Percentiles rank a stretch among this genome's conserved stretches.
phyloP scores from a whole-genome alignment of 2,329 filamentous ascomycete species.

The Trichoderma endophyticum region DNA sequence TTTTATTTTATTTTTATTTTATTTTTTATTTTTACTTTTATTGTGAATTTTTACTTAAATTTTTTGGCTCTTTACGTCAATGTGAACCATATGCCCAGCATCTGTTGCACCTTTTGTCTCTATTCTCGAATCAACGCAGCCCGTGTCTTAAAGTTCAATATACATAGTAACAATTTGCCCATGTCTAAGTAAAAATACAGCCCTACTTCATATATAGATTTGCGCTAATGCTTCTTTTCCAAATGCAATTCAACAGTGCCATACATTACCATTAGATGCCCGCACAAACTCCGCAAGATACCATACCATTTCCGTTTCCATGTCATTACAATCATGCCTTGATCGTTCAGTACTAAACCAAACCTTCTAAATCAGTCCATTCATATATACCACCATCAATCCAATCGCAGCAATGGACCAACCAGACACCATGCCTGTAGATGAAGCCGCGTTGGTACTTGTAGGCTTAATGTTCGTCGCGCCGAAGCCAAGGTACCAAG shows the following conservation, averaged over 20 bases:
- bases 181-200: not conserved
- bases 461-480: conserved; percentile 45
- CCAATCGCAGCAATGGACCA: not conserved
- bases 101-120: too few species aligned
- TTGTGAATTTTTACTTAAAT: too few species aligned
- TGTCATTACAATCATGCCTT: not conserved
- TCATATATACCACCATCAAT: not conserved
- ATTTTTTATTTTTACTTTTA: too few species aligned
- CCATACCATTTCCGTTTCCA: not conserved
- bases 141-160: not conserved
- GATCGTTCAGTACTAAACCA: not conserved
- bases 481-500: conserved; percentile 66
- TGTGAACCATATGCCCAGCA: not conserved
- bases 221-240: not conserved
- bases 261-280: not conserved
- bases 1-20: too few species aligned
- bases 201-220: not conserved
- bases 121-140: not conserved
- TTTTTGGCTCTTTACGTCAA: not conserved
- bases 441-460: conserved; percentile 20
- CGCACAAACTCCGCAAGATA: not conserved
- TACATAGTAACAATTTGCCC: not conserved
- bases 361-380: not conserved
- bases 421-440: not conserved
- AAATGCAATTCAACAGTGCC: not conserved